These are phyloP conservation scores for Colletotrichum filicis DNA, from an alignment of 2,329 filamentous ascomycete species.

Conservation along the genomic window DNA sequence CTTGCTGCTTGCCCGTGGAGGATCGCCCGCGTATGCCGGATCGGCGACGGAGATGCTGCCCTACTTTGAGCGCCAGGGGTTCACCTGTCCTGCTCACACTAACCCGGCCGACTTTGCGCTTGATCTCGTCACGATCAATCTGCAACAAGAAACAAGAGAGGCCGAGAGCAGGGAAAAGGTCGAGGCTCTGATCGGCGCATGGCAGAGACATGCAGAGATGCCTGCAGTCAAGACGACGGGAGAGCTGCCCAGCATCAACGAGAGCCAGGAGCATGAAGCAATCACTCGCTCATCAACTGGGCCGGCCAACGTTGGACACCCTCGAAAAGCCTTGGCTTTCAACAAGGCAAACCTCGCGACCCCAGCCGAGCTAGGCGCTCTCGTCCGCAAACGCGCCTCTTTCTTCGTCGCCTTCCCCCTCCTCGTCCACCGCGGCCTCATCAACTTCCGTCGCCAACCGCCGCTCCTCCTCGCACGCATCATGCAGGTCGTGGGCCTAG, in stretches of 20 bases:
- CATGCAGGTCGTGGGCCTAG: constrained; percentile 74
- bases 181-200: constrained; percentile 67
- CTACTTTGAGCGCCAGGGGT: constrained; percentile 70
- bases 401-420: constrained; percentile 74
- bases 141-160: constrained; percentile 74
- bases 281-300: constrained; percentile 3
- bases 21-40: constrained; percentile 75
- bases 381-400: constrained; percentile 71
- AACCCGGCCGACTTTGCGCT: constrained; percentile 84
- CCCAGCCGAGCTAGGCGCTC: constrained; percentile 77
- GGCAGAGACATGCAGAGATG: constrained; percentile 49
- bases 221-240: background rate
- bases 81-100: constrained; percentile 73
- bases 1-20: constrained; percentile 76
- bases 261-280: constrained; percentile 34
- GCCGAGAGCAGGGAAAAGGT: constrained; percentile 72
- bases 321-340: constrained; percentile 50
- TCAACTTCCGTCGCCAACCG: constrained; percentile 77
- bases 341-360: constrained; percentile 64
- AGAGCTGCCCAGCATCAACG: constrained; percentile 42
- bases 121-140: constrained; percentile 80
- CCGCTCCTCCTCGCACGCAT: constrained; percentile 71
- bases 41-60: constrained; percentile 70
- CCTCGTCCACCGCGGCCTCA: constrained; percentile 72
- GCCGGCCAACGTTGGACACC: constrained; percentile 37